Conservation (phyloP, 768 basidiomycete genomes). For the Macrocybe gigantea region DNA sequence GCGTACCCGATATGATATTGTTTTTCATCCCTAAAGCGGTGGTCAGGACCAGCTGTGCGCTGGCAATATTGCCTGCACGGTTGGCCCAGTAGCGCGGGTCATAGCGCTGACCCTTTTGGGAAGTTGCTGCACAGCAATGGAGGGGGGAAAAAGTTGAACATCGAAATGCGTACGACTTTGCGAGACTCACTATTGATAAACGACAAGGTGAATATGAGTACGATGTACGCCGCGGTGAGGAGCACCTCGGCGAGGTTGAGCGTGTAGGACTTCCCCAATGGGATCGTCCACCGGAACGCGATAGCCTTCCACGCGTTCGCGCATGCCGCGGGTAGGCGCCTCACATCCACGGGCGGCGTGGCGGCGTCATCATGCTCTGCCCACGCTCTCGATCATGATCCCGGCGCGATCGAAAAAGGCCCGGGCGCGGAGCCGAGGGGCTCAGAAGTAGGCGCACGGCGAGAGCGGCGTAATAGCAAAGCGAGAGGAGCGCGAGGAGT, state of each 20-base stretch:
- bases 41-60: neutral
- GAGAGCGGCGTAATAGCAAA: conserved; percentile 25
- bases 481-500: conserved; percentile 33
- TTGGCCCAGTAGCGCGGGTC: conserved; percentile 11
- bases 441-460: conserved; percentile 7
- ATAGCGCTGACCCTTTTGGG: conserved; percentile 1
- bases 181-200: conserved; percentile 28
- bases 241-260: conserved; percentile 37
- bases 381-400: too few relatives aligned
- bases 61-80: conserved; percentile 22
- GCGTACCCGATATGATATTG: neutral
- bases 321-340: conserved; percentile 25
- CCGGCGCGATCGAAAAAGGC: too few relatives aligned
- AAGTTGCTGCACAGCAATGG: neutral
- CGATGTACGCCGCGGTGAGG: conserved; percentile 24
- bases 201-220: conserved; percentile 27
- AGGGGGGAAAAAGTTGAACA: too few relatives aligned
- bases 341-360: neutral
- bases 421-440: neutral
- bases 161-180: neutral
- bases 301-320: conserved; percentile 27
- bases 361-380: too few relatives aligned
- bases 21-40: conserved; percentile 3
- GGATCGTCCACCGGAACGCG: conserved; percentile 30
- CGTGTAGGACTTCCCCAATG: conserved; percentile 26